Base-by-base conservation (phyloP, 148 eudicot genomes). In the Vaccinium corymbosum region DNA sequence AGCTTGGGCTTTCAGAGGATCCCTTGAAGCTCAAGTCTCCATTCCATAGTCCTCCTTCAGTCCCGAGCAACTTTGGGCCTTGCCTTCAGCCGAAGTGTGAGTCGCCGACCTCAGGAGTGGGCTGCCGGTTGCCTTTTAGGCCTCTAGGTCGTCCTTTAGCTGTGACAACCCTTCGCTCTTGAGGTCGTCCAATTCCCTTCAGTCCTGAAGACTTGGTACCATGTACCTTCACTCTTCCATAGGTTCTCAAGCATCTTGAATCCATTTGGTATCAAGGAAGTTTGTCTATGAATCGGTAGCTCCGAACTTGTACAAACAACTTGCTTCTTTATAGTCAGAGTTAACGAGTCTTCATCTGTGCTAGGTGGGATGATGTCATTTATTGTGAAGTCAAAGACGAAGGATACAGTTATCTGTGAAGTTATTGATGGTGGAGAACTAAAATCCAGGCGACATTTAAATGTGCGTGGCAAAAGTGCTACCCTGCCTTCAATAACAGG, bases 361-460 rank as follows among this genome's bases (percentile, higher is more conserved):
- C 75, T 85, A 97, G 99, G 99, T 85, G 99, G 98, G 62, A 97
- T 97, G 98, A 93, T 97, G 95, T 95, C 99, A 42, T 87, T 97
- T 77, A 89, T 74, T 89, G 99, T 97, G 82, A 91, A 89, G 84
- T 92, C 98, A 55, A 94, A 94, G 89, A 95, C 98, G 84, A 87
- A 83, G 52, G 95, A 97, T 87, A 81, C 89, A 14, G 98, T 97
- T 51, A 93, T 89, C 80, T 95, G 99, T 88, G 79, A 86, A 89
- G 99, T 97, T 68, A 80, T 97, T 86, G 99, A 97, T 88, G 99
- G 99, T 9, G 99, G 98, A 46, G 99, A 97, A 87, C 88, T 97
- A 59, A 94, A 93, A 84, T 97, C 99, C 82, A 91, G 99, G 68
- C 87, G 98, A 0, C 99, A 97, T 86, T 86, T 97, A 83, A 97